Conservation (phyloP, 2,329 filamentous ascomycete species). For the Talaromyces sp. region DNA sequence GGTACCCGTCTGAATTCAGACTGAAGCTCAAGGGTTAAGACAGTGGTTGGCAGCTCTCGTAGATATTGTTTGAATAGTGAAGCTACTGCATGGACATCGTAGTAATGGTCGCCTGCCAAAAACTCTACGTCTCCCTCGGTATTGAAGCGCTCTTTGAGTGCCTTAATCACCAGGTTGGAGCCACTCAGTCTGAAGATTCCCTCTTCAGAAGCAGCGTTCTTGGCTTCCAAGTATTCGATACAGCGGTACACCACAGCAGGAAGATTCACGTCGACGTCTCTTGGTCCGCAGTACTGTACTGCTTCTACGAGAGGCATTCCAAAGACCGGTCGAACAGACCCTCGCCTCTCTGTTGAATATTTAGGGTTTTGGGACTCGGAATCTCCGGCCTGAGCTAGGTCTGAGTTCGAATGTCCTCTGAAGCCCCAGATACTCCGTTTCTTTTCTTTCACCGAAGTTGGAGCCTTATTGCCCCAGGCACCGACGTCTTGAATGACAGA, state of each 20-base stretch:
- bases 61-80: constrained; percentile 92
- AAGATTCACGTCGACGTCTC: constrained; percentile 65
- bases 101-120: constrained; percentile 71
- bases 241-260: constrained; percentile 94
- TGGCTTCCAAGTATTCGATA: constrained; percentile 84
- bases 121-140: constrained; percentile 87
- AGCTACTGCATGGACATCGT: constrained; percentile 94
- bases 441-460: constrained; percentile 69
- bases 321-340: constrained; percentile 69
- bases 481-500: constrained; percentile 77
- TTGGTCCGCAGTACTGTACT: constrained; percentile 72
- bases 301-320: constrained; percentile 82
- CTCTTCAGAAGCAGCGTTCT: constrained; percentile 79
- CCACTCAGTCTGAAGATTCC: constrained; percentile 96
- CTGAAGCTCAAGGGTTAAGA: constrained; percentile 86
- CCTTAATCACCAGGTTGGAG: constrained; percentile 92
- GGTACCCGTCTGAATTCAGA: constrained; percentile 81
- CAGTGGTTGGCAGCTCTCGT: constrained; percentile 84
- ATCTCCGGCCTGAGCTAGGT: constrained; percentile 42
- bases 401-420: constrained; percentile 68
- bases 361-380: constrained; percentile 52
- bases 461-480: constrained; percentile 77
- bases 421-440: constrained; percentile 70
- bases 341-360: constrained; percentile 46
- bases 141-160: constrained; percentile 89